phyloP scores from a whole-genome alignment of 2,329 filamentous ascomycete genomes.

The Alternaria arbusti region DNA sequence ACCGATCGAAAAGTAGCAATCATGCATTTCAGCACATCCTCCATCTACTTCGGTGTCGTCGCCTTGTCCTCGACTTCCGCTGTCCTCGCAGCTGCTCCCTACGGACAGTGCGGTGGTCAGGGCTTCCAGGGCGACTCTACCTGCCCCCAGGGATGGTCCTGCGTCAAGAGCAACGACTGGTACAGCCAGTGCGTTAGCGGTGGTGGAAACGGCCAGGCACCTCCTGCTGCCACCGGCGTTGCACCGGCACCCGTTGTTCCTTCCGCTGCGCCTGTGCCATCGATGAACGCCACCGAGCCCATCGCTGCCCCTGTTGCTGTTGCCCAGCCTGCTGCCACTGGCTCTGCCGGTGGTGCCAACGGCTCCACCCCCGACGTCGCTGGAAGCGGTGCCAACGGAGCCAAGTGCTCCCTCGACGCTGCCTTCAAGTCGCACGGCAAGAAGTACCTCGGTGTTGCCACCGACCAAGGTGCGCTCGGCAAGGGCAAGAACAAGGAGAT shows the following conservation, averaged over 20 bases:
- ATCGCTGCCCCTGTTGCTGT: slow-evolving; percentile 5
- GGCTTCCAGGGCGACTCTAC: slow-evolving; percentile 49
- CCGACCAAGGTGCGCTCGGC: slow-evolving; percentile 62
- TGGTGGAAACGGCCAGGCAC: not conserved
- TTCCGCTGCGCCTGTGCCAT: slow-evolving; percentile 7
- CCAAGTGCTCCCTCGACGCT: slow-evolving; percentile 57
- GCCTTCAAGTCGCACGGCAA: slow-evolving; percentile 67
- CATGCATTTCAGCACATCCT: slow-evolving; percentile 31
- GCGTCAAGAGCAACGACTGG: slow-evolving; percentile 52
- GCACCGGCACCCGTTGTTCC: slow-evolving; percentile 5
- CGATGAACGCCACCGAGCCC: slow-evolving; percentile 13
- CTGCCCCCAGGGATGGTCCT: slow-evolving; percentile 50
- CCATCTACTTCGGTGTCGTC: slow-evolving; percentile 37
- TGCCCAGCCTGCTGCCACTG: not conserved
- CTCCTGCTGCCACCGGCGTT: slow-evolving; percentile 2
- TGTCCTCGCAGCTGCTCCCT: slow-evolving; percentile 39
- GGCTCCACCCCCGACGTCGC: slow-evolving; percentile 16
- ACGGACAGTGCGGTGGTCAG: slow-evolving; percentile 55
- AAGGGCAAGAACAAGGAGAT: slow-evolving; percentile 60
- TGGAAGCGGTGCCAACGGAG: slow-evolving; percentile 27
- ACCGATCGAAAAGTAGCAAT: not conserved
- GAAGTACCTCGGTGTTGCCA: slow-evolving; percentile 67
- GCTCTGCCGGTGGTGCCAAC: not conserved
- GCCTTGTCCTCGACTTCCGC: slow-evolving; percentile 34
- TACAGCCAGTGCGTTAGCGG: slow-evolving; percentile 53